Evolutionary conservation across 768 basidiomycete species (phyloP).

Genomic region (Leccinum boreale): DNA sequence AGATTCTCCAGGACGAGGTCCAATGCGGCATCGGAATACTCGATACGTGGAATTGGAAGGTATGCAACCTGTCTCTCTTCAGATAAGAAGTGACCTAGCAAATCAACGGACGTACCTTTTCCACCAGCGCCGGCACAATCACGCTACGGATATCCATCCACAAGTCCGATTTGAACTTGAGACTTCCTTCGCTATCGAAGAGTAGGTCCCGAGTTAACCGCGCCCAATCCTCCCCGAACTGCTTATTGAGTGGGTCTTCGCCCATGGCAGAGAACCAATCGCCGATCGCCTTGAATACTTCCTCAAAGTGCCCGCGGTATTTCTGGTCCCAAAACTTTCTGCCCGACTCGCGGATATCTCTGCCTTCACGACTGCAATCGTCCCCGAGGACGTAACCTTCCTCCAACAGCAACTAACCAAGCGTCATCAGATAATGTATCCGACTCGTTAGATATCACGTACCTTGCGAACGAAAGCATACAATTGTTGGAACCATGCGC

Average conservation of each 20-base stretch:
- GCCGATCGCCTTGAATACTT: conserved; percentile 64
- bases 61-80: conserved; percentile 54
- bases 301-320: conserved; percentile 77
- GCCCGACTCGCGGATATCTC: conserved; percentile 64
- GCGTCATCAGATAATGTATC: not conserved
- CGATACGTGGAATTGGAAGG: conserved; percentile 88
- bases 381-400: conserved; percentile 85
- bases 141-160: conserved; percentile 87
- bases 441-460: conserved; percentile 1
- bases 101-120: conserved; percentile 47
- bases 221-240: conserved; percentile 81
- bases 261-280: conserved; percentile 84
- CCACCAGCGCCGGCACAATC: conserved; percentile 75
- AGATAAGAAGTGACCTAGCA: not conserved
- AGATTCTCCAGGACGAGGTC: conserved; percentile 95
- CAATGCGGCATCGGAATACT: conserved; percentile 83
- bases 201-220: conserved; percentile 81
- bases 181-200: conserved; percentile 69
- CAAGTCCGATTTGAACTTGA: conserved; percentile 84
- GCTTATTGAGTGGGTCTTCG: conserved; percentile 78
- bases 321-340: conserved; percentile 73
- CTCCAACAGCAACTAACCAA: conserved; percentile 63
- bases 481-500: conserved; percentile 66
- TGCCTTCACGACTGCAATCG: conserved; percentile 62
- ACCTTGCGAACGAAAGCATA: conserved; percentile 67